Conservation (phyloP, 441 rosid genomes). For the Pelargonium hybrid region DNA sequence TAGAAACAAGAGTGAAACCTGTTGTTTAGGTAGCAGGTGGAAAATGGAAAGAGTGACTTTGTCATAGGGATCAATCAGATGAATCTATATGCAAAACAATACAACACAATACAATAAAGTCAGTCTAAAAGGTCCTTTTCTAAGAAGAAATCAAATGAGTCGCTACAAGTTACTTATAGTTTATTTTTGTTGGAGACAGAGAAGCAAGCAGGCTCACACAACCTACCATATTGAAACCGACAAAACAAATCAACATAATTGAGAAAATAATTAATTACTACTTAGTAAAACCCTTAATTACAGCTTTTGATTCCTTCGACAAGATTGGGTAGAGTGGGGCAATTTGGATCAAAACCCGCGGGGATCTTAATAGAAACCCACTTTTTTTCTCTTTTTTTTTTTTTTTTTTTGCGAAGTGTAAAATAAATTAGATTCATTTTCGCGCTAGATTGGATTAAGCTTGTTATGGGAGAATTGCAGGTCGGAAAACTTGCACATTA, state of each 20-base stretch:
- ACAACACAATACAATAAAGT: not conserved
- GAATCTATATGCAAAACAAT: not conserved
- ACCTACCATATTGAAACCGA: not conserved
- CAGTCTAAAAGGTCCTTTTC: conserved; percentile 3
- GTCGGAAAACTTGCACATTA: too few species aligned
- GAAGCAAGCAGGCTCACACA: not conserved
- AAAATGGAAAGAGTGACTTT: not conserved
- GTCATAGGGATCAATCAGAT: not conserved
- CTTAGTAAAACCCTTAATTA: not conserved
- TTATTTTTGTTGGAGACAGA: not conserved
- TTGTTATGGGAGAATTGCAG: too few species aligned
- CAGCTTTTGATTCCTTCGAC: conserved; percentile 1
- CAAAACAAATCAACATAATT: not conserved
- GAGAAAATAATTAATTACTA: not conserved
- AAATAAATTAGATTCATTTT: too few species aligned
- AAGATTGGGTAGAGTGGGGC: too few species aligned
- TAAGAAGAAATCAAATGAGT: not conserved
- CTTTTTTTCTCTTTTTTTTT: too few species aligned
- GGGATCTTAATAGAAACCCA: too few species aligned
- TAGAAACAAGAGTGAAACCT: not conserved
- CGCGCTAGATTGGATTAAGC: too few species aligned
- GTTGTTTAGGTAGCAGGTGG: not conserved
- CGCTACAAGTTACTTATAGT: not conserved
- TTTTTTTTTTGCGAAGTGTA: too few species aligned
- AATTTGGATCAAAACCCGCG: too few species aligned